Conservation (phyloP, 2,329 filamentous ascomycete species). For the Epichloe gansuensis region DNA sequence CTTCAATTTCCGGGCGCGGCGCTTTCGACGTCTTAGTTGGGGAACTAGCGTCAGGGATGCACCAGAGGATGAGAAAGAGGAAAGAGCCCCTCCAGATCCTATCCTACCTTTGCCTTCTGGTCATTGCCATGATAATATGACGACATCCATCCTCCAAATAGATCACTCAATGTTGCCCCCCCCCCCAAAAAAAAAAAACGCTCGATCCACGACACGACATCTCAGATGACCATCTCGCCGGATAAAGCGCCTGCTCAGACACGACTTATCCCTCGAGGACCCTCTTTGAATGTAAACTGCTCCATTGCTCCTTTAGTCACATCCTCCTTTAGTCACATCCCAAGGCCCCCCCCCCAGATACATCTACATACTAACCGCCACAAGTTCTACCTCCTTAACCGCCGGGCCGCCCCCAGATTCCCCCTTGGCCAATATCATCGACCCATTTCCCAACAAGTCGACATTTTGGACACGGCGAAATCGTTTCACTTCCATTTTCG, state of each 20-base stretch:
- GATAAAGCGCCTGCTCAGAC: not conserved
- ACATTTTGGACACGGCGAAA: conserved; percentile 35
- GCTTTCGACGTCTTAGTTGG: not conserved
- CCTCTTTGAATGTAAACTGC: not conserved
- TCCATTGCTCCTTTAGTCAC: not conserved
- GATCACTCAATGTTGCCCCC: too few species aligned
- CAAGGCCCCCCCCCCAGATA: too few species aligned
- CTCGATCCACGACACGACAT: not conserved
- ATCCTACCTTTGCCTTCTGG: not conserved
- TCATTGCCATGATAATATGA: too few species aligned
- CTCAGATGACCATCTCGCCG: not conserved
- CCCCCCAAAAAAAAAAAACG: too few species aligned
- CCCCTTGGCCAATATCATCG: conserved; percentile 39
- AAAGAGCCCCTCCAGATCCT: not conserved
- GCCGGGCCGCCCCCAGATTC: conserved; percentile 14
- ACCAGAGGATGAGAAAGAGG: not conserved
- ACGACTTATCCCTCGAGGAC: not conserved
- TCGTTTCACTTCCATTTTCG: conserved; percentile 33
- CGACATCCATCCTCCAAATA: not conserved
- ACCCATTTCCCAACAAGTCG: conserved; percentile 26
- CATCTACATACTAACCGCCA: not conserved
- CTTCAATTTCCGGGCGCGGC: conserved; percentile 5
- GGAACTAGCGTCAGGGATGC: not conserved
- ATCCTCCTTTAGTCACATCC: not conserved
- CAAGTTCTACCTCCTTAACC: conserved; percentile 7